Evolutionary conservation across 2,329 filamentous ascomycete genomes (phyloP), one percentile per base, ranked within the genome.

Genomic region (Tolypocladium cylindrosporum): DNA sequence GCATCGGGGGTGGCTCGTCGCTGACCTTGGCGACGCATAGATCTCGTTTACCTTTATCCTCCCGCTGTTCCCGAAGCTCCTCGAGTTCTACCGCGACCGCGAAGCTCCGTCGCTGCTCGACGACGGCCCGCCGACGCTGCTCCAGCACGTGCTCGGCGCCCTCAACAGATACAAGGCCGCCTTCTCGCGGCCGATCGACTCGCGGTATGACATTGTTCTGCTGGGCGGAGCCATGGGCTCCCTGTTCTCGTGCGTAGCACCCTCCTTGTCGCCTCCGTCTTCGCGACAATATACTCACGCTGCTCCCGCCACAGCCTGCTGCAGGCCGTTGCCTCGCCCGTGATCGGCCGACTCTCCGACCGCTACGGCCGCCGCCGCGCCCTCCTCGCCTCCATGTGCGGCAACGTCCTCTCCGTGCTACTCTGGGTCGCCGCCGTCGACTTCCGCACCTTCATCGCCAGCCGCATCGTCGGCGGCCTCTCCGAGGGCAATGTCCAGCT

Each of bases 11-110:
- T 10, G 11, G 19, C 14, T 10, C 48, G 1, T 37, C 36, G 31
- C 48, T 52, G 19, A 52, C 48, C 14, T 7, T 9, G 19, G 19
- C 21, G 19, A 34, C 19, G 61, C 62, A 37, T 54, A 97, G 93
- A 90, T 97, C 68, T 97, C 93, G 58, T 99, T 99, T 73, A 99
- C 94, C 37, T 97, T 99, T 71, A 97, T 97, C 70, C 87, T 99
- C 10, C 94, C 94, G 0, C 84, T 99, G 41, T 99, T 97, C 71
- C 94, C 92, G 9, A 92, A 91, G 59, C 87, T 99, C 51, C 88
- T 97, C 73, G 89, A 95, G 67, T 97, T 97, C 82, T 99, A 97
- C 77, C 90, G 91, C 74, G 87, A 90, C 69, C 85, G 86, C 73
- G 92, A 97, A 74, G 81, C 82, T 45, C 75, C 79, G 31, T 68